A percentile compares a stretch with the other conserved stretches of the same genome.
These are phyloP conservation scores for Micromonas commoda DNA, from an alignment of 139 green algal species.

Conservation along the genomic window DNA sequence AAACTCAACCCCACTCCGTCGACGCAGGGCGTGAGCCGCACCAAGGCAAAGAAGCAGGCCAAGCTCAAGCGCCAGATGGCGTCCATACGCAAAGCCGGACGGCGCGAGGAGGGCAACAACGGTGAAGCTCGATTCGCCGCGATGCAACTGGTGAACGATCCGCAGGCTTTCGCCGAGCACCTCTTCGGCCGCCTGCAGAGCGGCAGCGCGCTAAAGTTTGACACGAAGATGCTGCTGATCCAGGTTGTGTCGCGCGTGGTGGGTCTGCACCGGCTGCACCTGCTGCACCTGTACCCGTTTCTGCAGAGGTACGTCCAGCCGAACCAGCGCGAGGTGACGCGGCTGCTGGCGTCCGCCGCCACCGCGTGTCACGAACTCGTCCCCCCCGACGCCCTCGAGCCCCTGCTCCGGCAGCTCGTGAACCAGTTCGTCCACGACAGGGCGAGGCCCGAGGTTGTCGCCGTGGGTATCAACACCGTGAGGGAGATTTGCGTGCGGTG, in stretches of 20 bases:
- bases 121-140: constrained; percentile 73
- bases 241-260: constrained; percentile 61
- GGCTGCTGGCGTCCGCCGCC: constrained; percentile 67
- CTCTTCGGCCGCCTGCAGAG: constrained; percentile 70
- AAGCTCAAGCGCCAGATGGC: constrained; percentile 84
- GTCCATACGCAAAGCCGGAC: constrained; percentile 62
- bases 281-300: constrained; percentile 95
- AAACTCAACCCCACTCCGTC: neutral
- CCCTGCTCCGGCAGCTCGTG: constrained; percentile 84
- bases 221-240: constrained; percentile 59
- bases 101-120: constrained; percentile 27
- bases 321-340: constrained; percentile 56
- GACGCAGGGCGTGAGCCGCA: constrained; percentile 54
- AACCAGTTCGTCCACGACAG: constrained; percentile 94
- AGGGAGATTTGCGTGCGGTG: constrained; percentile 74
- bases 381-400: constrained; percentile 77
- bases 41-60: constrained; percentile 87
- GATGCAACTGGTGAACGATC: constrained; percentile 93
- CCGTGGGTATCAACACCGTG: constrained; percentile 83
- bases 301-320: constrained; percentile 60
- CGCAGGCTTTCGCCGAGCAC: constrained; percentile 87
- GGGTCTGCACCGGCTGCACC: constrained; percentile 80
- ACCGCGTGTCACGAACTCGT: constrained; percentile 85
- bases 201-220: constrained; percentile 60
- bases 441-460: constrained; percentile 58